Evolutionary conservation across 1,284 basidiomycete species (phyloP).

Genomic region (Coriolopsis trogii): DNA sequence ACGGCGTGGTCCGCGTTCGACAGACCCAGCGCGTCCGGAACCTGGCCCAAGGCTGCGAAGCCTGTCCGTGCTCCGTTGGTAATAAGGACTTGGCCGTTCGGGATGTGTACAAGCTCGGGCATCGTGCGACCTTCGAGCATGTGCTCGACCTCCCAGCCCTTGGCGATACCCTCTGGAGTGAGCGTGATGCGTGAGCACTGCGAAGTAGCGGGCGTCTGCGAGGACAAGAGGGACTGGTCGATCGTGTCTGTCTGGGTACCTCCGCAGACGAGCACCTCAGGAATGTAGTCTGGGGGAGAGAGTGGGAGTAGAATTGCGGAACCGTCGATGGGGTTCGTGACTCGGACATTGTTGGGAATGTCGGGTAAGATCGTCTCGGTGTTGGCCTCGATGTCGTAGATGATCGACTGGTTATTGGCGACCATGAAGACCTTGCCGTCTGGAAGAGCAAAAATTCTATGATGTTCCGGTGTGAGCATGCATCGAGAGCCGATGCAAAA

Average conservation of each 20-base stretch:
- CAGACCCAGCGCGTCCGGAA: conserved; percentile 29
- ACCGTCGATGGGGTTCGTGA: conserved; percentile 47
- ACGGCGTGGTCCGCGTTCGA: conserved; percentile 51
- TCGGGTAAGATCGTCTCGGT: conserved; percentile 45
- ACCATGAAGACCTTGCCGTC: conserved; percentile 48
- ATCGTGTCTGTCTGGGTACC: conserved; percentile 38
- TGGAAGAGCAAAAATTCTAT: conserved; percentile 28
- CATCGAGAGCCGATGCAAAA: not conserved
- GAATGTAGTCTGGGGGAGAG: conserved; percentile 45
- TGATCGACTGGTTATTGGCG: conserved; percentile 45
- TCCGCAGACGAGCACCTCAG: conserved; percentile 54
- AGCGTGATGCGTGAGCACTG: conserved; percentile 41
- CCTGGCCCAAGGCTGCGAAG: conserved; percentile 45
- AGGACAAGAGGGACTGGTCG: conserved; percentile 37
- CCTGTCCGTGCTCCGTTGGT: conserved; percentile 49
- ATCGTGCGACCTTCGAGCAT: conserved; percentile 43
- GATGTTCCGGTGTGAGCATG: too few species aligned
- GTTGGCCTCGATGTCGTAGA: conserved; percentile 31
- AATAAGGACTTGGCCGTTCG: conserved; percentile 54
- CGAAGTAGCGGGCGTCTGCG: conserved; percentile 43
- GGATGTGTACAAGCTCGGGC: conserved; percentile 53
- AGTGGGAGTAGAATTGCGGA: conserved; percentile 52
- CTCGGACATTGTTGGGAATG: conserved; percentile 51
- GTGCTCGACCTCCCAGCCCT: conserved; percentile 31
- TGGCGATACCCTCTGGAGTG: conserved; percentile 25